Conservation (phyloP, 2,329 filamentous ascomycete species). For the Penicillium sp. region DNA sequence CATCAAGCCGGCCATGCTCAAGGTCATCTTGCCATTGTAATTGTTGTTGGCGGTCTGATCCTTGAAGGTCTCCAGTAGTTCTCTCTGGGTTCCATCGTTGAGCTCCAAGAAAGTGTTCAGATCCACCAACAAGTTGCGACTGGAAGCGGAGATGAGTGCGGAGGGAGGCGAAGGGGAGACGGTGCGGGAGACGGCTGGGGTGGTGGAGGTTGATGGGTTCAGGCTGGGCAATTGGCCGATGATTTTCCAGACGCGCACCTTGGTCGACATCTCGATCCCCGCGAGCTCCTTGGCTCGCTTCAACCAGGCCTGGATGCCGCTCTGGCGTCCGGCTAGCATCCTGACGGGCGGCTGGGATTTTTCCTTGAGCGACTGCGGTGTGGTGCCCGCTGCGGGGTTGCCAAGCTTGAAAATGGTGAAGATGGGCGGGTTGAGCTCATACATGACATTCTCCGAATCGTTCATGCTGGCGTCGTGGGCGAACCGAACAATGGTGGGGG, state of each 20-base stretch:
- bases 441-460: conserved; percentile 63
- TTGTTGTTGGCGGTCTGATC: conserved; percentile 69
- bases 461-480: conserved; percentile 67
- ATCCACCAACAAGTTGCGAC: conserved; percentile 54
- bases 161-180: conserved; percentile 41
- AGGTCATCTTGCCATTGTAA: conserved; percentile 66
- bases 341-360: conserved; percentile 57
- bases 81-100: conserved; percentile 57
- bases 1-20: conserved; percentile 63
- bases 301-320: conserved; percentile 68
- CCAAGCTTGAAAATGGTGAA: conserved; percentile 79
- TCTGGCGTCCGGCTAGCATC: conserved; percentile 65
- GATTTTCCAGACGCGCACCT: conserved; percentile 71
- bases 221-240: conserved; percentile 41
- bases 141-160: conserved; percentile 37
- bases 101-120: conserved; percentile 58
- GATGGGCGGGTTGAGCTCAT: conserved; percentile 77
- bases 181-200: conserved; percentile 40
- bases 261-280: conserved; percentile 62
- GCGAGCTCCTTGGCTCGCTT: conserved; percentile 63
- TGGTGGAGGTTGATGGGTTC: conserved; percentile 39
- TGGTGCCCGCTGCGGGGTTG: conserved; percentile 50
- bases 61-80: conserved; percentile 51
- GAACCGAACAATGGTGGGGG: conserved; percentile 65
- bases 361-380: conserved; percentile 56